phyloP scores from a whole-genome alignment of 805 yeast genomes.

The Candida parachauliodes region DNA sequence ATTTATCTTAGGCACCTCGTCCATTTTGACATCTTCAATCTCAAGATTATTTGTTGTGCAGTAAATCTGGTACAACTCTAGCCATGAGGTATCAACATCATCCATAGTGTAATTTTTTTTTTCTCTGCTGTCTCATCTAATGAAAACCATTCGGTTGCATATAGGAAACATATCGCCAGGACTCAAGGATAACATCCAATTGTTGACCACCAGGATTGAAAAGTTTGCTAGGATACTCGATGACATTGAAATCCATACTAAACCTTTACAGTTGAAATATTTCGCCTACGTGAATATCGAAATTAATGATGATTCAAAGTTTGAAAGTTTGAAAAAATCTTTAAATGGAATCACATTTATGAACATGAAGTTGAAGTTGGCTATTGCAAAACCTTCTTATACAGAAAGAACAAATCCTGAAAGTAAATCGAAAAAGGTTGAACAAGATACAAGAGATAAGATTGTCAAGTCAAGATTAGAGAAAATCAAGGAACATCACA shows the following conservation, averaged over 20 bases:
- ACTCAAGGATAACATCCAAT: slow-evolving; percentile 36
- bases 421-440: slow-evolving; percentile 16
- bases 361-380: slow-evolving; percentile 63
- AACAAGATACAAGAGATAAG: slow-evolving; percentile 25
- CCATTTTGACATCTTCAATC: background rate
- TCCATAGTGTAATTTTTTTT: background rate
- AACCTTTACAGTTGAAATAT: slow-evolving; percentile 47
- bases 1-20: background rate
- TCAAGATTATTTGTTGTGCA: background rate
- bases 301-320: slow-evolving; percentile 44
- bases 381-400: slow-evolving; percentile 58
- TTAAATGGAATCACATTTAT: slow-evolving; percentile 73
- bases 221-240: slow-evolving; percentile 57
- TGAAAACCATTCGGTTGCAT: slow-evolving; percentile 39
- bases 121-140: background rate
- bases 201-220: slow-evolving; percentile 26
- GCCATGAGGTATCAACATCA: slow-evolving; percentile 2
- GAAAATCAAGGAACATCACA: slow-evolving; percentile 43
- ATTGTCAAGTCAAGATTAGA: slow-evolving; percentile 30
- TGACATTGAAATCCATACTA: slow-evolving; percentile 51
- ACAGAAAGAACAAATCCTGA: slow-evolving; percentile 33
- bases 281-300: slow-evolving; percentile 54
- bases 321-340: slow-evolving; percentile 48
- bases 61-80: background rate
- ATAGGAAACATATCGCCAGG: slow-evolving; percentile 64